Conservation (phyloP, 805 yeast species). For the Citeromyces matritensis region DNA sequence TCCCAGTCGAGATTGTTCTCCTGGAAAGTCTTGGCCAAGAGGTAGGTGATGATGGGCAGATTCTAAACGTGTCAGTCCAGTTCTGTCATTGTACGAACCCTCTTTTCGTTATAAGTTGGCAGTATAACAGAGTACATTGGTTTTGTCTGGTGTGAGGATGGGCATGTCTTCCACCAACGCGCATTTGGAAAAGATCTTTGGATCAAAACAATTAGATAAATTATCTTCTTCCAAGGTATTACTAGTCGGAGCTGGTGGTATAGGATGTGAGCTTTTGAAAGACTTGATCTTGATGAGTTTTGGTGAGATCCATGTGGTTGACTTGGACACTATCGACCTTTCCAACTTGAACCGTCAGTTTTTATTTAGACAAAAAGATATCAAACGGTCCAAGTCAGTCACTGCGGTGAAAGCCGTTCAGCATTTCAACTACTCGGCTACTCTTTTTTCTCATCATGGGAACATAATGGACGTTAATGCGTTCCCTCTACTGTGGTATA, state of each 20-base stretch:
- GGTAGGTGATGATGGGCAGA: conserved; percentile 55
- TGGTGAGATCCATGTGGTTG: conserved; percentile 85
- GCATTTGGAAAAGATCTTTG: conserved; percentile 27
- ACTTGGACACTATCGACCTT: conserved; percentile 86
- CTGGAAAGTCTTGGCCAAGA: conserved; percentile 52
- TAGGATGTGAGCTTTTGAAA: conserved; percentile 84
- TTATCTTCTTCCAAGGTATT: conserved; percentile 40
- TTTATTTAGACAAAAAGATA: conserved; percentile 77
- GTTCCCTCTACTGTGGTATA: conserved; percentile 69
- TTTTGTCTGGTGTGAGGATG: neutral
- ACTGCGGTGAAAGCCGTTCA: conserved; percentile 79
- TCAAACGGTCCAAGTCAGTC: conserved; percentile 72
- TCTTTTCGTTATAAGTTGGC: conserved; percentile 67
- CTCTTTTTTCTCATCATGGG: conserved; percentile 68
- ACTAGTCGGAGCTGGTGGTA: conserved; percentile 93
- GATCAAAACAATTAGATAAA: conserved; percentile 14
- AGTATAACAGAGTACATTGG: conserved; percentile 45
- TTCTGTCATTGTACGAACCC: conserved; percentile 6
- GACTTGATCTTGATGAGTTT: conserved; percentile 66
- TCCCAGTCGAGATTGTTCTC: conserved; percentile 54
- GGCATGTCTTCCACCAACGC: conserved; percentile 13
- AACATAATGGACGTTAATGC: conserved; percentile 65
- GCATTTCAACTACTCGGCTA: conserved; percentile 48
- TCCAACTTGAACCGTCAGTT: conserved; percentile 91
- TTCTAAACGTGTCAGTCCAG: conserved; percentile 11